These are phyloP conservation scores for Davidsoniella neocaledoniae DNA, from an alignment of 2,329 filamentous ascomycete species.

Conservation along the genomic window DNA sequence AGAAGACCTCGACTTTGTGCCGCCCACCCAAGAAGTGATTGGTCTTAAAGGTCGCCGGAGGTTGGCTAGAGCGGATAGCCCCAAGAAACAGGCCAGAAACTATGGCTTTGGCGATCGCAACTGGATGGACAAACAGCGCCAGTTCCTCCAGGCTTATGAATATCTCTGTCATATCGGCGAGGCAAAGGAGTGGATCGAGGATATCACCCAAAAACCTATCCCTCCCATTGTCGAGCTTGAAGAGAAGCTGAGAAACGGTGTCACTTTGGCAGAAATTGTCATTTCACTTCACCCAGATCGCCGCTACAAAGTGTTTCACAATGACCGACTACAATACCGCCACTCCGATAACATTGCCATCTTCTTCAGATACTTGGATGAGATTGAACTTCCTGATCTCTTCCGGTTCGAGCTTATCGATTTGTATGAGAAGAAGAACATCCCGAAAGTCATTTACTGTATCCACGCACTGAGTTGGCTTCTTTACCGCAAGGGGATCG, in stretches of 20 bases:
- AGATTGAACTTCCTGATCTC: slow-evolving; percentile 81
- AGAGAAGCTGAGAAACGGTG: slow-evolving; percentile 78
- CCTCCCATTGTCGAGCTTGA: slow-evolving; percentile 88
- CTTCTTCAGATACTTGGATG: slow-evolving; percentile 86
- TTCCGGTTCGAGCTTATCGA: slow-evolving; percentile 97
- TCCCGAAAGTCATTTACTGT: slow-evolving; percentile 97
- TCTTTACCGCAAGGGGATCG: slow-evolving; percentile 85
- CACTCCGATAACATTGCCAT: slow-evolving; percentile 97
- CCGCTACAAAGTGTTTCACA: slow-evolving; percentile 65
- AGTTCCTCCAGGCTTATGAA: slow-evolving; percentile 93
- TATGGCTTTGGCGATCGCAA: slow-evolving; percentile 69
- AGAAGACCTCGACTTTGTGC: slow-evolving; percentile 61
- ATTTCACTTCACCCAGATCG: slow-evolving; percentile 69
- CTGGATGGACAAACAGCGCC: slow-evolving; percentile 98
- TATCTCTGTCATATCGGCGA: slow-evolving; percentile 98
- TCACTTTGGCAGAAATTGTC: slow-evolving; percentile 87
- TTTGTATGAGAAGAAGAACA: slow-evolving; percentile 98
- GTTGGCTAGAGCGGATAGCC: slow-evolving; percentile 54
- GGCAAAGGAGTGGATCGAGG: slow-evolving; percentile 97
- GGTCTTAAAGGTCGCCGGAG: slow-evolving; percentile 72
- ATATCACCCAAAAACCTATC: slow-evolving; percentile 68
- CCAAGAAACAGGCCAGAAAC: slow-evolving; percentile 19
- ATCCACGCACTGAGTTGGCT: slow-evolving; percentile 96
- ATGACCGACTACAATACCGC: slow-evolving; percentile 73
- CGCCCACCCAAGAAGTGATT: slow-evolving; percentile 67